Percentiles rank a stretch among this genome's conserved stretches.
Evolutionary conservation across 371 early-diverging fungal species (phyloP).

Genomic region (Dentiscutata heterogama): DNA sequence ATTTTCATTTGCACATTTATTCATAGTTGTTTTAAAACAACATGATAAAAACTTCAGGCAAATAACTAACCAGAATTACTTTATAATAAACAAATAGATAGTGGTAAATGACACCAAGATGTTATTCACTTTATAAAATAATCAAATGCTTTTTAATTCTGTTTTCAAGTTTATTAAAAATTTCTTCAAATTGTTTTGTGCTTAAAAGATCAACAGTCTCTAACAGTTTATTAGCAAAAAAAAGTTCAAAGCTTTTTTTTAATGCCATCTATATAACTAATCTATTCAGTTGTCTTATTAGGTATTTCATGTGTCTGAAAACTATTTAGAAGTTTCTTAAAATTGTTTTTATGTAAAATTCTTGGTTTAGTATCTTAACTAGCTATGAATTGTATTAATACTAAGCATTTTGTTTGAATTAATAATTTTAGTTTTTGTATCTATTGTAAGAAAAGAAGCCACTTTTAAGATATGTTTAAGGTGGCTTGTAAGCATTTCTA

Average conservation of each 20-base stretch:
- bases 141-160: neutral
- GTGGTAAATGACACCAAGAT: neutral
- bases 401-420: constrained; percentile 1
- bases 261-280: neutral
- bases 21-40: neutral
- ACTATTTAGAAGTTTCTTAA: neutral
- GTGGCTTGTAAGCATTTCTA: neutral
- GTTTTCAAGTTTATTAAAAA: neutral
- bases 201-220: neutral
- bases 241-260: neutral
- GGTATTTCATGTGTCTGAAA: neutral
- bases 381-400: neutral
- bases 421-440: neutral
- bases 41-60: constrained; percentile 3
- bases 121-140: neutral
- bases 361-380: neutral
- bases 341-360: neutral
- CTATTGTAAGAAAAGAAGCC: neutral
- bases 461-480: constrained; percentile 2
- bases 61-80: neutral
- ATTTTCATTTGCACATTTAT: neutral
- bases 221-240: neutral
- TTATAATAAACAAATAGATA: neutral
- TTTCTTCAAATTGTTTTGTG: neutral
- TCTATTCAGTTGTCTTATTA: neutral